Base-by-base conservation (phyloP, 2,329 filamentous ascomycete genomes). In the Orbilia quercus region DNA sequence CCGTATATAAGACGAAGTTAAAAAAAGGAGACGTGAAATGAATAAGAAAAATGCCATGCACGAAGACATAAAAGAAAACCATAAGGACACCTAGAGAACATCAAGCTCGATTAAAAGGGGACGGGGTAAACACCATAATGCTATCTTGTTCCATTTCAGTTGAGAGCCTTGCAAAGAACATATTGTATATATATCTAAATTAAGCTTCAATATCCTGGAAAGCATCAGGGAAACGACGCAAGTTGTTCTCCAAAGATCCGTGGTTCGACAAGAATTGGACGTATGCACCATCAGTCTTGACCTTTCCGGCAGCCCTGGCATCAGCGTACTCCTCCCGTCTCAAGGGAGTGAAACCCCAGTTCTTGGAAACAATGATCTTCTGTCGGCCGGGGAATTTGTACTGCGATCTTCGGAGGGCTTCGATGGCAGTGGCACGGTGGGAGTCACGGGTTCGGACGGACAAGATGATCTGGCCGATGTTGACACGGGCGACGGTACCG, bases 331-430 rank as follows among this genome's bases (percentile, higher is more conserved):
- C 95, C 80, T 98, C 95, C 80, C 95, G 93, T 81, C 92, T 90
- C 81, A 99, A 91, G 82, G 93, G 93, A 76, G 95, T 99, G 91
- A 99, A 99, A 80, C 95, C 95, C 95, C 95, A 99, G 90, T 99
- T 99, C 92, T 98, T 99, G 88, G 91, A 96, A 86, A 98, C 90
- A 82, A 99, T 97, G 87, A 99, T 98, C 92, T 99, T 99, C 89
- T 99, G 95, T 86, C 95, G 94, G 84, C 95, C 95, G 79, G 95
- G 95, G 91, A 99, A 99, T 91, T 98, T 99, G 92, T 98, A 97
- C 90, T 97, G 95, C 78, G 92, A 96, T 84, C 95, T 92, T 83
- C 96, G 94, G 83, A 99, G 91, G 82, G 95, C 95, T 90, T 99
- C 95, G 81, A 99, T 92, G 83, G 95, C 95, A 81, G 90, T 88